Evolutionary conservation across 257 asterid species (phyloP), one percentile per base, ranked within the genome.

Genomic region (Solanum chiquidenum): DNA sequence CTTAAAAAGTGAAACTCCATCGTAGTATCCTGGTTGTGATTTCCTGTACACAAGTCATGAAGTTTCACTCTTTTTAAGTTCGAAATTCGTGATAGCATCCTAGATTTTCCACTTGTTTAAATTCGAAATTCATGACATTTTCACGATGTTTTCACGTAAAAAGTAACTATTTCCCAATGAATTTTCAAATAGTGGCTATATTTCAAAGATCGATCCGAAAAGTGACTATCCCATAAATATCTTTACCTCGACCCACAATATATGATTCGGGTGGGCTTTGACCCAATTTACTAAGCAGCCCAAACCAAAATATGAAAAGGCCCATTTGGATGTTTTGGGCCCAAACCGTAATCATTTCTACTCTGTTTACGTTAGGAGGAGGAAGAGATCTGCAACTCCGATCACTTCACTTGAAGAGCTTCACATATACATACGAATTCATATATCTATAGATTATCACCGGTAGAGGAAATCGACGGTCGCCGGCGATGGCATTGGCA

Each of bases 401-500:
- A 46, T 80, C 85, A 80, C 18, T 80, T 29, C 68, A 79, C 66
- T 42, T 42, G 83, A 74, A 37, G 52, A 74, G 33, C 83, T 74
- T 38, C 60, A 79, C 64, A 25, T 14, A 44, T 10, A 46, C 85
- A 9, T 29, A 49, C 68, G 21, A 27, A 80, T 44, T 29, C 25
- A 80, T 46, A 46, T 80, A 80, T 79, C 84, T 42, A 79, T 44
- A 79, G 64, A 44, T 79, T 42, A 79, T 44, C 5, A 13, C 11
- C 20, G 2, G 68, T 5, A 29, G 18, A 9, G 68, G 27, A 46
- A 46, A 80, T 79, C 9, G 5, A 79, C 27, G 68, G 85, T 49
- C 6, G 40, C 6, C 96, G 82, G 93, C 94, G 89, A 91, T 98
- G 91, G 98, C 98, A 88, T 91, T 97, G 94, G 99, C 99, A 90